These are phyloP conservation scores for Allantophomopsis lycopodina DNA, from an alignment of 2,329 filamentous ascomycete species.

Conservation along the genomic window DNA sequence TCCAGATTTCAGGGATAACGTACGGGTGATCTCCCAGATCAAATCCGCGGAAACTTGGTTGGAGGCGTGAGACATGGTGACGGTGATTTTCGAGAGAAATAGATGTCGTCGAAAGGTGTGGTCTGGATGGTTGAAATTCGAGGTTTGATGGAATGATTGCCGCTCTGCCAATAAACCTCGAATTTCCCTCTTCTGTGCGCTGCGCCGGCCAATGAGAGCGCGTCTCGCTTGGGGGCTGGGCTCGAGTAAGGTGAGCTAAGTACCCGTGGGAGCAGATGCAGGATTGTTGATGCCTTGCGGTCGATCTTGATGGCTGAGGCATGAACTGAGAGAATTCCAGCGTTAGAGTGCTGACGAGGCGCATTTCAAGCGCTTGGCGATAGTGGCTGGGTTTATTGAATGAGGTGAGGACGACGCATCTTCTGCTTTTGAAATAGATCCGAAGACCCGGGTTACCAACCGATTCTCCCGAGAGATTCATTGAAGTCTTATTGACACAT, in stretches of 20 bases:
- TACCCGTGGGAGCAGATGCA: too few species aligned
- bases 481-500: too few species aligned
- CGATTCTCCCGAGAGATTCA: too few species aligned
- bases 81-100: constrained; percentile 5
- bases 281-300: too few species aligned
- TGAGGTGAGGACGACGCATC: neutral
- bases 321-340: too few species aligned
- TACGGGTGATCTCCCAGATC: constrained; percentile 92
- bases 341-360: too few species aligned
- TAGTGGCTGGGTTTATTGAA: too few species aligned
- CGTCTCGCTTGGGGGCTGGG: neutral
- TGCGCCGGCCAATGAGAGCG: constrained; percentile 1
- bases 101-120: constrained; percentile 2
- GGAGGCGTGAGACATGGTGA: constrained; percentile 33
- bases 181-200: constrained; percentile 1
- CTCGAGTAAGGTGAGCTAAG: too few species aligned
- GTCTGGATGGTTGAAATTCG: neutral
- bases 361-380: too few species aligned
- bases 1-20: constrained; percentile 27
- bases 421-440: neutral
- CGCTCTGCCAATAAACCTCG: neutral
- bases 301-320: too few species aligned
- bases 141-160: too few species aligned
- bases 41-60: constrained; percentile 79
- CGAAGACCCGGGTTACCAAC: too few species aligned